Percentiles rank a stretch among this genome's conserved stretches.
Conservation (phyloP, 306 rosid species). For the Fragaria iinumae region DNA sequence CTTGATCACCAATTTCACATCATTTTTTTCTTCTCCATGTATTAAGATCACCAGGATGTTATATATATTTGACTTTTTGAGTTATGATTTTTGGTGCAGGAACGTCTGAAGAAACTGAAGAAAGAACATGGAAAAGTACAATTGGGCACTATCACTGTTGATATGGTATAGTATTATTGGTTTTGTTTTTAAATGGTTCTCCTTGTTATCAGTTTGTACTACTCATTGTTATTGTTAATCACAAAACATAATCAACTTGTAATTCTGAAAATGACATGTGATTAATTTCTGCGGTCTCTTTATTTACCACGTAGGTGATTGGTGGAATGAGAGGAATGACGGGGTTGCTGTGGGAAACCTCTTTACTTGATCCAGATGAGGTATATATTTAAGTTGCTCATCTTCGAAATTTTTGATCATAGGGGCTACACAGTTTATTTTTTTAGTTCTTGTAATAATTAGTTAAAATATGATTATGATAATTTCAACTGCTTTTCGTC, state of each 20-base stretch:
- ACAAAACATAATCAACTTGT: not conserved
- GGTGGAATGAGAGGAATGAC: conserved; percentile 99
- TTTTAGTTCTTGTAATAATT: not conserved
- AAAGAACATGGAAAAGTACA: conserved; percentile 78
- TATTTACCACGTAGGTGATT: conserved; percentile 48
- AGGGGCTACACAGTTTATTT: not conserved
- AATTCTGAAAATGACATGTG: not conserved
- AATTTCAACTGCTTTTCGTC: conserved; percentile 26
- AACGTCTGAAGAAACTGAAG: conserved; percentile 84
- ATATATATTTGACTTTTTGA: not conserved
- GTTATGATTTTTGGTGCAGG: conserved; percentile 46
- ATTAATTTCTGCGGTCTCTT: no score
- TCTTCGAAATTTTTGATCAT: conserved; percentile 12
- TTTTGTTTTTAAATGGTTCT: not conserved
- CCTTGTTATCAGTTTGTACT: not conserved
- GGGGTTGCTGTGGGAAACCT: conserved; percentile 89
- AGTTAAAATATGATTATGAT: conserved; percentile 23
- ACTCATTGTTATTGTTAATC: not conserved
- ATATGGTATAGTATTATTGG: conserved; percentile 57
- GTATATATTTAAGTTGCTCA: conserved; percentile 40
- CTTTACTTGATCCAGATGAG: conserved; percentile 97
- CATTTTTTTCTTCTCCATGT: not conserved
- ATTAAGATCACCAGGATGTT: not conserved
- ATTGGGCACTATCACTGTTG: conserved; percentile 83
- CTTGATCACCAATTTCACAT: not conserved